Base-by-base conservation (phyloP, 1,139 yeast species). In the Zygosaccharomyces sapae region DNA sequence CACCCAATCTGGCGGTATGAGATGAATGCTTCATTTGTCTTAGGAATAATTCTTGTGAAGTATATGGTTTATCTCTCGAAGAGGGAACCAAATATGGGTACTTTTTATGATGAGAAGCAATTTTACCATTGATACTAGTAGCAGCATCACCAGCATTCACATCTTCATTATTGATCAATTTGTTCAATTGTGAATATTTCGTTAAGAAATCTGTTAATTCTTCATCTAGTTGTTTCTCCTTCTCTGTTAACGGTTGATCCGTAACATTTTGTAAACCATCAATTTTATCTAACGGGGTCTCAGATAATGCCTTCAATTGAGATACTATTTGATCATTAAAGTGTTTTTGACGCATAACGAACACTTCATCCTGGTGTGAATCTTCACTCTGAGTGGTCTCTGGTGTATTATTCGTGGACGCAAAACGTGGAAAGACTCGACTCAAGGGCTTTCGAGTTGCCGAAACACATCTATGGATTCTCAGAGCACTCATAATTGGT, bases 11-110 rank as follows among this genome's bases (percentile, higher is more conserved):
- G 30, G 74, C 68, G 47, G 74, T 74, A 38, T 53, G 58, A 9
- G 51, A 41, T 4, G 82, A 76, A 59, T 76, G 81, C 60, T 74
- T 75, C 56, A 79, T 71, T 57, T 83, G 85, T 62, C 97, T 81
- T 53, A 87, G 71, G 54, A 76, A 83, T 46, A 89, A 74, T 64
- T 89, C 97, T 59, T 86, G 90, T 30, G 72, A 69, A 0, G 95
- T 76, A 66, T 86, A 89, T 30, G 83, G 75, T 55, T 75, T 75
- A 16, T 64, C 66, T 13, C 54, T 55, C 9, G 58, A 43, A 0
- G 73, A 65, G 10, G 65, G 68, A 38, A 64, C 63, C 29, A 71
- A 51, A 37, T 57, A 64, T 35, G 74, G 74, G 50, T 57, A 68
- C 42, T 41, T 50, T 43, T 43, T 42, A 30, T 44, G 48, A 16